Base-by-base conservation (phyloP, 345 rosid species). In the Pistacia vera region DNA sequence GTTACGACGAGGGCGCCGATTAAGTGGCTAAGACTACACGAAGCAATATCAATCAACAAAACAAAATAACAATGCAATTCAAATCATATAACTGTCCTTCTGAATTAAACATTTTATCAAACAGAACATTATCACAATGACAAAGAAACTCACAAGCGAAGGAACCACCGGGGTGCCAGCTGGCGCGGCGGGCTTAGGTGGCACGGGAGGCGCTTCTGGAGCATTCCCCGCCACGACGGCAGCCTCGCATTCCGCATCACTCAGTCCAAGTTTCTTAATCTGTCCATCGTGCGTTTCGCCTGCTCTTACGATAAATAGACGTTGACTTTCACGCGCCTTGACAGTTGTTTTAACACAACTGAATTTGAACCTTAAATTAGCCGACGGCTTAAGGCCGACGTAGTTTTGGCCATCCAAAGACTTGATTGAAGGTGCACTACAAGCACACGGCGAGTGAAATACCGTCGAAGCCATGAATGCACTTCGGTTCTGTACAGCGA, bases 171-270 rank as follows among this genome's bases (percentile, higher is more conserved):
- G 99, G 38, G 98, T 95, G 73, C 97, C 97, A 71, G 82, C 85
- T 6, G 99, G 98, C 41, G 93, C 83, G 3, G 81, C 93, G 4
- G 98, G 93, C 80, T 77, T 92, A 16, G 93, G 93, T 11, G 89
- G 98, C 54, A 87, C 87, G 11, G 96, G 92, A 83, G 98, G 99
- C 44, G 96, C 92, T 49, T 93, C 89, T 0, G 97, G 97, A 13
- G 83, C 90, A 58, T 86, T 90, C 17, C 99, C 99, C 2, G 90
- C 91, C 48, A 86, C 95, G 77, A 95, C 95, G 3, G 90, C 93
- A 18, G 97, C 97, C 80, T 95, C 99, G 9, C 93, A 93, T 71
- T 95, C 95, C 14, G 93, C 99, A 56, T 89, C 93, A 33, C 75
- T 90, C 78, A 78, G 77, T 20, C 93, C 92, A 33, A 86, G 55